Evolutionary conservation across 257 asterid genomes (phyloP), one percentile per base, ranked within the genome.

Genomic region (Euphrasia confusa): DNA sequence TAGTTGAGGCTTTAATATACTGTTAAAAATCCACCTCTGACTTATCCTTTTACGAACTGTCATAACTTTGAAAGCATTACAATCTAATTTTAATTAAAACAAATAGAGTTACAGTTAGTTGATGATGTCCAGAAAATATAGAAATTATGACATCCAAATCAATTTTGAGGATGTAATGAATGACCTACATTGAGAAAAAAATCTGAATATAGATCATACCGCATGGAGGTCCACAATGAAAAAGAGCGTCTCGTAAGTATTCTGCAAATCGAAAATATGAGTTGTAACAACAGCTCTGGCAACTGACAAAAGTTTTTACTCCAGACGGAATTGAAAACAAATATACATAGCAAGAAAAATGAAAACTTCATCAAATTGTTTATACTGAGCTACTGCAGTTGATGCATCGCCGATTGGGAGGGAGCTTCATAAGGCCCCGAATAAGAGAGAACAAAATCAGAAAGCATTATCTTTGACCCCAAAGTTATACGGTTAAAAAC

Each of bases 201-300:
- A 65, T 37, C 56, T 67, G 42, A 63, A 54, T 63, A 26, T 27
- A 28, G 70, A 69, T 69, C 87, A 68, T 87, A 93, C 99, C 92
- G 99, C 99, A 73, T 93, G 99, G 67, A 93, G 97, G 77, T 93
- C 99, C 83, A 93, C 99, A 50, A 93, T 89, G 83, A 93, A 87
- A 78, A 83, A 93, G 64, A 89, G 82, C 3, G 99, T 93, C 64
- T 89, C 99, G 5, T 85, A 82, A 11, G 80, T 75, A 73, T 93
- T 79, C 97, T 93, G 97, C 89, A 82, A 70, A 59, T 65, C 76
- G 65, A 52, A 72, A 74, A 76, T 42, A 48, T 50, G 54, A 62
- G 70, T 70, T 58, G 55, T 68, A 70, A 71, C 50, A 69, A 61
- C 47, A 48, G 52, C 33, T 4, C 9, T 32, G 52, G 45, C 32